A percentile compares a stretch with the other conserved stretches of the same genome.
Conservation (phyloP, 2,329 filamentous ascomycete species). For the Paraconiothyrium sp. region DNA sequence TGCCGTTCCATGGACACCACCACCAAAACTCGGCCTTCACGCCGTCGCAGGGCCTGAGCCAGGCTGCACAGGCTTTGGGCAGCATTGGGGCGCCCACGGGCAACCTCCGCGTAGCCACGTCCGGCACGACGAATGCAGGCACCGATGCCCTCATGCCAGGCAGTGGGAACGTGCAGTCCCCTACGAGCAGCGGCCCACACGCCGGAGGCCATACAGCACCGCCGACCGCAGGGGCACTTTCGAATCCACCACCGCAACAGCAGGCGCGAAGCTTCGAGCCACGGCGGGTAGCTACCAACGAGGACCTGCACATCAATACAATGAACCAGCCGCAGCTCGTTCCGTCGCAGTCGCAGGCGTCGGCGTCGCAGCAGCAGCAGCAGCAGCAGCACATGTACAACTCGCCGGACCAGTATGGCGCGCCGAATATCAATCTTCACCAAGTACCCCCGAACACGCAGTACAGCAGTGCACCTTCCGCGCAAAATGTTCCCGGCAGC, state of each 20-base stretch:
- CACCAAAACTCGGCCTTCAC: conserved; percentile 43
- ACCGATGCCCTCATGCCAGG: conserved; percentile 56
- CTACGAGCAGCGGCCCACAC: conserved; percentile 15
- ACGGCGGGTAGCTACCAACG: conserved; percentile 59
- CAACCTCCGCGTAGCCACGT: conserved; percentile 51
- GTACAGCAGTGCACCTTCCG: conserved; percentile 50
- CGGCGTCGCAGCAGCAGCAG: conserved; percentile 36
- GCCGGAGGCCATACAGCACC: conserved; percentile 43
- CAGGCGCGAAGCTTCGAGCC: conserved; percentile 61
- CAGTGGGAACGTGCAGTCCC: conserved; percentile 36
- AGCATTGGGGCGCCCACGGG: conserved; percentile 57
- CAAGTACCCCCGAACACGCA: conserved; percentile 61
- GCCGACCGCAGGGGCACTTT: conserved; percentile 25
- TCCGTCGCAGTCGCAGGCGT: conserved; percentile 20
- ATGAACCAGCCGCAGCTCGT: conserved; percentile 49
- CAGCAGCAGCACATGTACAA: conserved; percentile 60
- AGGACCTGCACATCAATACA: conserved; percentile 63
- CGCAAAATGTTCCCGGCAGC: conserved; percentile 65
- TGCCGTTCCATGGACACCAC: conserved; percentile 51
- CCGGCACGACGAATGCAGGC: conserved; percentile 54
- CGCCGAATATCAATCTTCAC: conserved; percentile 68
- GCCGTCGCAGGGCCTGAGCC: conserved; percentile 56
- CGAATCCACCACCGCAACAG: not conserved
- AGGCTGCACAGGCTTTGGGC: conserved; percentile 57
- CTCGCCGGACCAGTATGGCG: conserved; percentile 59